Evolutionary conservation across 768 basidiomycete species (phyloP), one percentile per base, ranked within the genome.

Genomic region (Gloeopeniophorella convolvens): DNA sequence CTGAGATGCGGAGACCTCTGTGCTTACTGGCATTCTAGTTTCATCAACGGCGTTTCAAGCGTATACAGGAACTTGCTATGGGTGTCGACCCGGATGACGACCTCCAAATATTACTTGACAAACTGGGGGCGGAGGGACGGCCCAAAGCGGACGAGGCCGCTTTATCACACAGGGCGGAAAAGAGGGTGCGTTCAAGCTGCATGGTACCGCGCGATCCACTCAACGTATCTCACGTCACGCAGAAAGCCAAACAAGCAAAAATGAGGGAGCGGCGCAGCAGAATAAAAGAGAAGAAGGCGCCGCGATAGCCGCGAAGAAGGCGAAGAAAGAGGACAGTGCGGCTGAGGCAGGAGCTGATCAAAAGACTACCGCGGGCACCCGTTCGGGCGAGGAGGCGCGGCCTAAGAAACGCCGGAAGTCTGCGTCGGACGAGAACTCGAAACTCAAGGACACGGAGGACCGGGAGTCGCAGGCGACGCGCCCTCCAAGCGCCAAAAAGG

Each of bases 91-190:
- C 71, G 0, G 65, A 69, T 11, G 68, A 68, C 18, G 75, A 76
- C 53, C 79, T 80, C 65, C 69, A 74, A 20, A 56, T 70, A 45
- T 57, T 78, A 39, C 56, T 51, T 28, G 39, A 41, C 6, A 57
- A 61, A 30, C 37, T 31, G 4, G 50, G 44, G 15, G 41, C 48
- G 3, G 47, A 44, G n/a, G 6, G 24, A 23, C 39, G 45, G 16
- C 41, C 49, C 28, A 36, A 40, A 18, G 21, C 47, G 12, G 46
- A 51, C 13, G 40, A 39, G 5, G 51, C 39, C 9, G 21, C 48
- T 13, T 34, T 64, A 55, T 87, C 84, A 2, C 85, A 79, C 58
- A 75, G 84, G 42, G 76, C 76, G 3, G 66, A 76, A 54, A 86
- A 83, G 64, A 74, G 79, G 66, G 86, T 83, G 59, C 20, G 73